These are phyloP conservation scores for Neckera pumila DNA, from an alignment of 225 moss, liverwort and hornwort species.

Conservation along the genomic window DNA sequence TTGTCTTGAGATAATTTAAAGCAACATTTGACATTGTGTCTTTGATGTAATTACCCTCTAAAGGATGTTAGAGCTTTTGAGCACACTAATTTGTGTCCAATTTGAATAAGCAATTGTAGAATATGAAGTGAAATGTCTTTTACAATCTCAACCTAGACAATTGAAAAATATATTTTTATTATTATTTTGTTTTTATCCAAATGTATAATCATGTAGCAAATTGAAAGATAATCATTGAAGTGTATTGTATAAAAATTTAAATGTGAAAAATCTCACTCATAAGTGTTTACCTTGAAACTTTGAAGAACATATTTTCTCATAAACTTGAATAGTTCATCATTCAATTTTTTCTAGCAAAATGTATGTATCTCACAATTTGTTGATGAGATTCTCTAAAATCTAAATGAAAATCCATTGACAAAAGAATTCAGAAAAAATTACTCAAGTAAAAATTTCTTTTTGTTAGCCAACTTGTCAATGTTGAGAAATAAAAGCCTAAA, in stretches of 20 bases:
- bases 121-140: not conserved
- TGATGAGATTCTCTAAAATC: not conserved
- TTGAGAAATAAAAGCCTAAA: not conserved
- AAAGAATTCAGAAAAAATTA: not conserved
- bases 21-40: not conserved
- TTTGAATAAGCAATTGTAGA: not conserved
- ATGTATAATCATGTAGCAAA: not conserved
- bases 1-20: not conserved
- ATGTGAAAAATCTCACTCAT: not conserved
- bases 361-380: not conserved
- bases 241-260: not conserved
- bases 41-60: not conserved
- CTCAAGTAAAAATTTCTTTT: not conserved
- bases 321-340: not conserved
- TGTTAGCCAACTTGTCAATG: not conserved
- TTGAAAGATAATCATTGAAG: not conserved
- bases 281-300: not conserved
- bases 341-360: not conserved
- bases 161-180: not conserved
- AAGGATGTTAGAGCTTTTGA: not conserved
- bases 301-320: not conserved
- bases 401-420: not conserved
- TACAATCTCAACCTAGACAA: not conserved
- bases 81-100: accelerated
- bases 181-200: not conserved